Conservation (phyloP, 2,329 filamentous ascomycete species). For the Microcyclospora pomicola region DNA sequence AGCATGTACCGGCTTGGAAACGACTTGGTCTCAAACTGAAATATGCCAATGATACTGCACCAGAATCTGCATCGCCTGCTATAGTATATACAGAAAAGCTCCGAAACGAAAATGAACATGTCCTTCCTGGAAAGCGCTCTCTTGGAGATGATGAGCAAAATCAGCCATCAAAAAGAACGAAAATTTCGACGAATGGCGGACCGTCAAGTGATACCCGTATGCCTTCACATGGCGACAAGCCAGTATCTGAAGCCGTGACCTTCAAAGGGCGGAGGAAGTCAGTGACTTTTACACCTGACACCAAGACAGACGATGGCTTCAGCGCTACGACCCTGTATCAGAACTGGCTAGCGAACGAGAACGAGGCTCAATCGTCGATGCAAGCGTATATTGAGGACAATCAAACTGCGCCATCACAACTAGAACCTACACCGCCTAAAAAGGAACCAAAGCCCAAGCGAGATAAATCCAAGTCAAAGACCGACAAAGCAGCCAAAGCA, state of each 20-base stretch:
- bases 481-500: slow-evolving; percentile 1
- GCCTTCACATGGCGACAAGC: background rate
- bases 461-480: slow-evolving; percentile 15
- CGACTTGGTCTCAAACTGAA: slow-evolving; percentile 47
- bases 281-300: slow-evolving; percentile 51
- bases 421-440: slow-evolving; percentile 6
- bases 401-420: background rate
- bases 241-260: background rate
- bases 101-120: background rate
- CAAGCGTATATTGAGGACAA: background rate
- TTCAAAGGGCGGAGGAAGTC: slow-evolving; percentile 33
- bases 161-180: background rate
- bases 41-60: slow-evolving; percentile 28
- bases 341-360: slow-evolving; percentile 28
- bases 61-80: slow-evolving; percentile 5
- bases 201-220: background rate
- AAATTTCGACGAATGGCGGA: background rate
- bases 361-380: slow-evolving; percentile 13
- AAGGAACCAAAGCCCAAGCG: slow-evolving; percentile 21
- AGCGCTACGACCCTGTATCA: slow-evolving; percentile 39
- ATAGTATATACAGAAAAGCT: slow-evolving; percentile 1
- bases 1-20: slow-evolving; percentile 44
- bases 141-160: background rate
- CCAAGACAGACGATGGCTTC: slow-evolving; percentile 44
- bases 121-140: background rate